These are phyloP conservation scores for Penicillium canescens DNA, from an alignment of 495 filamentous ascomycete species.

Conservation along the genomic window DNA sequence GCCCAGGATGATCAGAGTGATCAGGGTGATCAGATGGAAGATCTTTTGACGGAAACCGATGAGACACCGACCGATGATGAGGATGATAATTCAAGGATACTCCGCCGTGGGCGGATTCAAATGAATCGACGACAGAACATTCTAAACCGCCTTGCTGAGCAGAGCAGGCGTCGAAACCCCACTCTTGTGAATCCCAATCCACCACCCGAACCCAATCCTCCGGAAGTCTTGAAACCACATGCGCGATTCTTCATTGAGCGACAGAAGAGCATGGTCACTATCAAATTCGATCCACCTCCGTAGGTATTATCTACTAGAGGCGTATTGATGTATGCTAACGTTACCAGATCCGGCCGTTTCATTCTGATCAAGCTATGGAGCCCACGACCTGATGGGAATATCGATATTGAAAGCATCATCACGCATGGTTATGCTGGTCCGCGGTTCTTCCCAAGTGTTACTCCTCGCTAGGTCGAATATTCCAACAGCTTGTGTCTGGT, in stretches of 20 bases:
- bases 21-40: conserved; percentile 26
- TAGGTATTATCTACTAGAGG: conserved; percentile 42
- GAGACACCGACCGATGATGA: conserved; percentile 51
- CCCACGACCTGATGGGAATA: conserved; percentile 64
- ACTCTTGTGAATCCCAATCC: conserved; percentile 31
- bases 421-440: conserved; percentile 81
- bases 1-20: conserved; percentile 18
- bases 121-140: conserved; percentile 17
- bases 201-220: conserved; percentile 14
- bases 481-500: background rate
- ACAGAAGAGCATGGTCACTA: conserved; percentile 78
- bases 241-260: conserved; percentile 78
- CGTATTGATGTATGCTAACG: background rate
- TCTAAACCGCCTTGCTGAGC: conserved; percentile 5
- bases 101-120: conserved; percentile 17
- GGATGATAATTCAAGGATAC: conserved; percentile 18
- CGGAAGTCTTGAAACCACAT: conserved; percentile 66
- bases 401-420: conserved; percentile 82
- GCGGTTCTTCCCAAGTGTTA: conserved; percentile 65
- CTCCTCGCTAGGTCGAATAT: background rate
- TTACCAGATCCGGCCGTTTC: conserved; percentile 62
- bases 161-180: conserved; percentile 25
- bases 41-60: conserved; percentile 49
- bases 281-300: conserved; percentile 87
- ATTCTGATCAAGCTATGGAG: conserved; percentile 87